These are phyloP conservation scores for Stenocarpella maydis DNA, from an alignment of 2,329 filamentous ascomycete genomes.

Conservation along the genomic window DNA sequence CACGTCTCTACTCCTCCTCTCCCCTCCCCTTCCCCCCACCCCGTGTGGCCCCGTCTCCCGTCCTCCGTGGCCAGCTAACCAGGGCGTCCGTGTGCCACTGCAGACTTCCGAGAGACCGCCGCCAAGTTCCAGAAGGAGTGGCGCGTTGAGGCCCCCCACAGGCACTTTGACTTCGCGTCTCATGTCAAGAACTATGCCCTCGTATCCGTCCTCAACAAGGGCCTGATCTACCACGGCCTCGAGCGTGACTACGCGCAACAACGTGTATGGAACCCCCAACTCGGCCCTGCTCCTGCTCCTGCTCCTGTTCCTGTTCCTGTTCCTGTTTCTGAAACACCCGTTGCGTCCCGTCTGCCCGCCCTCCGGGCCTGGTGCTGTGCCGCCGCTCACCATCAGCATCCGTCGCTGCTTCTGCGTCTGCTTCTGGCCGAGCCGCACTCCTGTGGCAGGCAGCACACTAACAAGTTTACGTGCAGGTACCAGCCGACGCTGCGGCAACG, in stretches of 20 bases:
- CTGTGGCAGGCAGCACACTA: constrained; percentile 45
- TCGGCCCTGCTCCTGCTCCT: constrained; percentile 10
- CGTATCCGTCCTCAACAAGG: constrained; percentile 69
- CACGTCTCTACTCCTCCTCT: constrained; percentile 28
- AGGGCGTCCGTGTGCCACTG: constrained; percentile 41
- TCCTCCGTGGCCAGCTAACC: constrained; percentile 41
- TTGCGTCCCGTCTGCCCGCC: constrained; percentile 3
- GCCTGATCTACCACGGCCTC: constrained; percentile 66
- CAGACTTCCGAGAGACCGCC: constrained; percentile 74
- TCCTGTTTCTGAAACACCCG: constrained; percentile 16
- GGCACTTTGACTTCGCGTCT: constrained; percentile 69
- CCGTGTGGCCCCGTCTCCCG: background rate
- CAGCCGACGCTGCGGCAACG: constrained; percentile 56
- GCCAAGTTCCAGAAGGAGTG: constrained; percentile 75
- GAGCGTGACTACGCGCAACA: constrained; percentile 62
- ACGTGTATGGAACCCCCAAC: constrained; percentile 52
- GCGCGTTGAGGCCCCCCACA: constrained; percentile 69
- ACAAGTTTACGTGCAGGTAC: constrained; percentile 56
- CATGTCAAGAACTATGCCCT: constrained; percentile 72
- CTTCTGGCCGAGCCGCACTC: constrained; percentile 32
- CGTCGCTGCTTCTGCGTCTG: constrained; percentile 32
- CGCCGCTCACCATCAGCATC: constrained; percentile 17
- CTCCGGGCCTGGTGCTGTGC: constrained; percentile 20
- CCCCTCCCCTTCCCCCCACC: constrained; percentile 18
- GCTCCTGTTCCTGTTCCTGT: background rate